phyloP scores from a whole-genome alignment of 2,329 filamentous ascomycete species.

The Gaeumannomyces tritici region DNA sequence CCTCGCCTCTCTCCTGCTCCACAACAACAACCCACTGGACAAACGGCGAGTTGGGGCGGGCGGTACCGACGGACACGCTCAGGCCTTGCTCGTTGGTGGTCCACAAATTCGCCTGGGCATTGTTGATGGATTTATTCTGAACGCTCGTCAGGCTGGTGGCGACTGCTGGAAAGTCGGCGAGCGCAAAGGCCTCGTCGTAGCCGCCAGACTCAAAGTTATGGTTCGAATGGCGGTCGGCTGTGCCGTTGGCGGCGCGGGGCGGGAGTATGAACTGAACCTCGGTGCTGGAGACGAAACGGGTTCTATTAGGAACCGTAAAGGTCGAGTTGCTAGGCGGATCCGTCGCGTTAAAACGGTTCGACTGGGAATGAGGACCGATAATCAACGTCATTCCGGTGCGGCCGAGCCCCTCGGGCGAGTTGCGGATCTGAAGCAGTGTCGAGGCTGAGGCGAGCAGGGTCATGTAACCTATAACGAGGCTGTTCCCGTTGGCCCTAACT shows the following conservation, averaged over 20 bases:
- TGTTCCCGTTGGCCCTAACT: conserved; percentile 54
- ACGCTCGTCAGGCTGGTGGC: conserved; percentile 46
- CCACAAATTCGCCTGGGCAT: conserved; percentile 58
- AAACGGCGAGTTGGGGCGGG: conserved; percentile 54
- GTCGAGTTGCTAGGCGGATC: conserved; percentile 37
- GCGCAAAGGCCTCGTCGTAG: conserved; percentile 43
- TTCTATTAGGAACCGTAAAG: conserved; percentile 24
- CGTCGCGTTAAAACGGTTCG: conserved; percentile 51
- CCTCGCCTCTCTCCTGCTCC: conserved; percentile 65
- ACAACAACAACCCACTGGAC: conserved; percentile 78
- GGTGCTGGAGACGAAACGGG: conserved; percentile 28
- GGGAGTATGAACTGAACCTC: conserved; percentile 52
- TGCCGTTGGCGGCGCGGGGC: conserved; percentile 27
- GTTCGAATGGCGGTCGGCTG: conserved; percentile 37
- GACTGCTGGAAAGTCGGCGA: conserved; percentile 54
- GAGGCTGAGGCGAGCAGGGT: conserved; percentile 65
- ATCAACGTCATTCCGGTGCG: conserved; percentile 61
- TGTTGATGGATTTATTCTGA: conserved; percentile 41
- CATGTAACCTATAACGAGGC: conserved; percentile 67
- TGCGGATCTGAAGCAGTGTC: conserved; percentile 51
- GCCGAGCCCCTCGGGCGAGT: conserved; percentile 60
- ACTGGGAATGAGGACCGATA: conserved; percentile 54
- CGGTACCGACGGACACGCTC: conserved; percentile 71
- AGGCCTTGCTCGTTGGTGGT: conserved; percentile 64
- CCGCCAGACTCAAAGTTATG: conserved; percentile 30